Conservation (phyloP, 148 eudicot genomes). For the Cornus controversa region DNA sequence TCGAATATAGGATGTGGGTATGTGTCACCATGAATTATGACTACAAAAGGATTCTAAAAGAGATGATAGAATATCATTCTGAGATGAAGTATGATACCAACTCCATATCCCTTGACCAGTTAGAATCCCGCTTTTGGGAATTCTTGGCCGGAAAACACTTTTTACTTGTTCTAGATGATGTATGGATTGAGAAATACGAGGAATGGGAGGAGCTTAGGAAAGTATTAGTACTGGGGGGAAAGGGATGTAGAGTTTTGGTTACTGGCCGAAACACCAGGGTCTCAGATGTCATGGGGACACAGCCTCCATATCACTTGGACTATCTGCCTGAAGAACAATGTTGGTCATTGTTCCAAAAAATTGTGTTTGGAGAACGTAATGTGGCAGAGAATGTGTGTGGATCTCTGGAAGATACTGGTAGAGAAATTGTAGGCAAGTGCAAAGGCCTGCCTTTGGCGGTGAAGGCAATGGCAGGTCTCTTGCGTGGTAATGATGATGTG, state of each 20-base stretch:
- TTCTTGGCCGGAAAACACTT: constrained; percentile 21
- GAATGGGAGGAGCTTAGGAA: constrained; percentile 21
- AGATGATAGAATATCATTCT: constrained; percentile 28
- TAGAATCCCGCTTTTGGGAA: constrained; percentile 11
- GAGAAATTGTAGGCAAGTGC: constrained; percentile 24
- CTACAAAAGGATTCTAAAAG: constrained; percentile 20
- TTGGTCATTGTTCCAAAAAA: constrained; percentile 23
- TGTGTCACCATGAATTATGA: constrained; percentile 21
- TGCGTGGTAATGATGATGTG: constrained; percentile 16
- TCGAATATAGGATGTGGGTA: constrained; percentile 27
- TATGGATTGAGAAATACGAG: constrained; percentile 19
- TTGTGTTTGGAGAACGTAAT: constrained; percentile 16
- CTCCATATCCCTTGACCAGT: constrained; percentile 7
- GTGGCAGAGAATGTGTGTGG: background rate
- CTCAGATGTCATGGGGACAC: constrained; percentile 8
- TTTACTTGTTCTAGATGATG: constrained; percentile 31
- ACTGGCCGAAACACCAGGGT: constrained; percentile 23
- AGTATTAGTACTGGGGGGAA: constrained; percentile 19
- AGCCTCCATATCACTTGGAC: constrained; percentile 4
- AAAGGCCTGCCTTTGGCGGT: constrained; percentile 32
- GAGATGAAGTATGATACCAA: constrained; percentile 25
- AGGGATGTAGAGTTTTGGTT: constrained; percentile 25
- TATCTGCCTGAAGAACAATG: constrained; percentile 29
- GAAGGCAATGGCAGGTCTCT: constrained; percentile 33
- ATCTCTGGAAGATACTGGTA: constrained; percentile 20